phyloP scores from a whole-genome alignment of 2,329 filamentous ascomycete species.

The Ophiostoma tasmaniense region DNA sequence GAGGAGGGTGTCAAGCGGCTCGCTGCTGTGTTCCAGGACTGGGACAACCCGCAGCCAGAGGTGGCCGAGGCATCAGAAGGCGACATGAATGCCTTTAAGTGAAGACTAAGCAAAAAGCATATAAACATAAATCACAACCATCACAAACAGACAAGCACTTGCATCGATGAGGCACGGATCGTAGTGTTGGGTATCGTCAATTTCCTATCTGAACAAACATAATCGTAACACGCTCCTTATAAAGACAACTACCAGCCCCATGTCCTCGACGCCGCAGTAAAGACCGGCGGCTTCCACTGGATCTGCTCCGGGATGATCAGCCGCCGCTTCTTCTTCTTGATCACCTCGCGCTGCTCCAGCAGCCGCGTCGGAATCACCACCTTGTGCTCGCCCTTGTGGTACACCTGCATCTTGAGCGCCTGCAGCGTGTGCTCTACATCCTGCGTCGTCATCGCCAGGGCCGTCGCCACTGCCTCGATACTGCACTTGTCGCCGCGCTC shows the following conservation, averaged over 20 bases:
- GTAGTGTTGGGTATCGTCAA: not conserved
- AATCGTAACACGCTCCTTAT: not conserved
- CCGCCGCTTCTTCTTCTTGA: conserved; percentile 67
- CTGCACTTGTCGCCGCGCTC: conserved; percentile 64
- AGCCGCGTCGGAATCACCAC: conserved; percentile 84
- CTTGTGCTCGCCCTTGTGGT: conserved; percentile 94
- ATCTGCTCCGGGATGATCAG: conserved; percentile 69
- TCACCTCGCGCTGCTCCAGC: conserved; percentile 69
- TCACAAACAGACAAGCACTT: not conserved
- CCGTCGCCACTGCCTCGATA: conserved; percentile 72
- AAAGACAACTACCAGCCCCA: conserved; percentile 72
- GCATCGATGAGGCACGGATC: not conserved
- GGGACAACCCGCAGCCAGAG: conserved; percentile 9
- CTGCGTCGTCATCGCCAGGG: conserved; percentile 90
- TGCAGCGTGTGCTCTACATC: conserved; percentile 94
- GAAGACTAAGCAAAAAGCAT: not conserved
- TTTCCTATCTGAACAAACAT: not conserved
- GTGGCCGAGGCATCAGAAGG: no score
- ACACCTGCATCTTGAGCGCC: conserved; percentile 88
- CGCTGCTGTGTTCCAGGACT: conserved; percentile 22
- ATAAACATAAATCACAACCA: not conserved
- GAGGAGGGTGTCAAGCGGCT: conserved; percentile 53
- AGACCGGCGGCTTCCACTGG: conserved; percentile 94
- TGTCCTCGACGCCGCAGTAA: conserved; percentile 78
- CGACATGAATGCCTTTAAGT: conserved; percentile 15